A percentile compares a stretch with the other conserved stretches of the same genome.
Conservation (phyloP, 2,329 filamentous ascomycete genomes). For the Cladosporium sp. region DNA sequence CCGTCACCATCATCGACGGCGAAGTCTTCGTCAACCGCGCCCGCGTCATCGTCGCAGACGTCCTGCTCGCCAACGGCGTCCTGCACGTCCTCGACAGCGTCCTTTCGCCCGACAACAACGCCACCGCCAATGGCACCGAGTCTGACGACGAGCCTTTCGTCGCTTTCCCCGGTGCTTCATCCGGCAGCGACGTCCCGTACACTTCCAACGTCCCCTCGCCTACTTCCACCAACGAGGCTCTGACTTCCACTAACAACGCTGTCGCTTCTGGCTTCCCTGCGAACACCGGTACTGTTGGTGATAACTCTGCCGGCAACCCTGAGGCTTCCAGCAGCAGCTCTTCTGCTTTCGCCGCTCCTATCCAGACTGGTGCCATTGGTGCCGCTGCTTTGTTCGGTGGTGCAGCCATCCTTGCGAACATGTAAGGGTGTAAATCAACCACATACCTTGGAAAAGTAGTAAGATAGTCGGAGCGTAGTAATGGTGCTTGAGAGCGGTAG, state of each 20-base stretch:
- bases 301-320: constrained; percentile 17
- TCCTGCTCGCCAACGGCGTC: constrained; percentile 49
- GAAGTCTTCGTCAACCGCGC: constrained; percentile 48
- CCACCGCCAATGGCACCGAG: constrained; percentile 40
- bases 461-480: neutral
- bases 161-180: constrained; percentile 55
- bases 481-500: neutral
- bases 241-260: constrained; percentile 32
- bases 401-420: constrained; percentile 35
- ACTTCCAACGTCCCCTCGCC: constrained; percentile 55
- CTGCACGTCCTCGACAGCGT: constrained; percentile 56
- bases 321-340: constrained; percentile 9
- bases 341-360: constrained; percentile 34
- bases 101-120: constrained; percentile 51
- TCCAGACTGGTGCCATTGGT: constrained; percentile 45
- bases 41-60: constrained; percentile 42
- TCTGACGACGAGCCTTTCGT: constrained; percentile 41
- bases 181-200: constrained; percentile 53
- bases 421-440: constrained; percentile 18
- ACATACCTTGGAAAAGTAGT: neutral
- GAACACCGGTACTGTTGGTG: constrained; percentile 7
- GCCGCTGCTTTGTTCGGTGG: constrained; percentile 51
- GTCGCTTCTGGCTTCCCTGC: constrained; percentile 32
- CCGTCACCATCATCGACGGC: constrained; percentile 40
- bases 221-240: constrained; percentile 39